phyloP scores from a whole-genome alignment of 2,329 filamentous ascomycete genomes.

The Rutstroemia sydowiana region DNA sequence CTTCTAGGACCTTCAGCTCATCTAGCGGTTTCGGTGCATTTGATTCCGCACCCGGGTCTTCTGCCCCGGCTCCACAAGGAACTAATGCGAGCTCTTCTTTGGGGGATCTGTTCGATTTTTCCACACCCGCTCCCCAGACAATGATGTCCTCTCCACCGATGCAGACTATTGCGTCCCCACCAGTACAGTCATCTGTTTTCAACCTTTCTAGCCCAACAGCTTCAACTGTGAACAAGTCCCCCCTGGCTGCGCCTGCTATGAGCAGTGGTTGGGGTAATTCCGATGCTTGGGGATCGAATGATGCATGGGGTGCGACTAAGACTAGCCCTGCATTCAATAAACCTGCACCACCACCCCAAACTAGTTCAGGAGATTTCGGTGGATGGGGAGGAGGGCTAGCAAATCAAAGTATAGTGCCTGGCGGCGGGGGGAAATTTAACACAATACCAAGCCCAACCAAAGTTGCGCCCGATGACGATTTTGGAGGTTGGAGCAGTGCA shows the following conservation, averaged over 20 bases:
- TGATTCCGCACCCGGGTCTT: constrained; percentile 36
- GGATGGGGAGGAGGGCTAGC: constrained; percentile 42
- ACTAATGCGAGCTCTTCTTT: constrained; percentile 45
- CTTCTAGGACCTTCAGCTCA: constrained; percentile 44
- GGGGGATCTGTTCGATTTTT: constrained; percentile 77
- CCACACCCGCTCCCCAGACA: constrained; percentile 40
- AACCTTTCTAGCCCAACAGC: constrained; percentile 59
- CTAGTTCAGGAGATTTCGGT: constrained; percentile 53
- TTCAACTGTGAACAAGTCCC: constrained; percentile 34
- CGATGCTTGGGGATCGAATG: constrained; percentile 76
- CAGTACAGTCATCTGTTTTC: constrained; percentile 59
- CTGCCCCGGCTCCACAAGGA: constrained; percentile 32
- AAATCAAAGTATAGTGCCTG: constrained; percentile 52
- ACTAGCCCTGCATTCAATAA: constrained; percentile 42
- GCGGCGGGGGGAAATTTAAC: constrained; percentile 56
- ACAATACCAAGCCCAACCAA: constrained; percentile 45
- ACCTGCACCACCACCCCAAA: constrained; percentile 29
- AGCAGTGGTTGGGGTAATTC: constrained; percentile 37
- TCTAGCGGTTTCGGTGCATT: constrained; percentile 59
- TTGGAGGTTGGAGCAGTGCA: constrained; percentile 86
- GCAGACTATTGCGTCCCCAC: constrained; percentile 30
- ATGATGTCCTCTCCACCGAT: constrained; percentile 37
- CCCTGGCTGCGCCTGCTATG: constrained; percentile 33
- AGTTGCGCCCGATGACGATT: constrained; percentile 86
- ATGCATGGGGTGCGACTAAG: constrained; percentile 67